Percentiles rank a stretch among this genome's conserved stretches.
Conservation (phyloP, 257 asterid genomes). For the Gardenia jasminoides region DNA sequence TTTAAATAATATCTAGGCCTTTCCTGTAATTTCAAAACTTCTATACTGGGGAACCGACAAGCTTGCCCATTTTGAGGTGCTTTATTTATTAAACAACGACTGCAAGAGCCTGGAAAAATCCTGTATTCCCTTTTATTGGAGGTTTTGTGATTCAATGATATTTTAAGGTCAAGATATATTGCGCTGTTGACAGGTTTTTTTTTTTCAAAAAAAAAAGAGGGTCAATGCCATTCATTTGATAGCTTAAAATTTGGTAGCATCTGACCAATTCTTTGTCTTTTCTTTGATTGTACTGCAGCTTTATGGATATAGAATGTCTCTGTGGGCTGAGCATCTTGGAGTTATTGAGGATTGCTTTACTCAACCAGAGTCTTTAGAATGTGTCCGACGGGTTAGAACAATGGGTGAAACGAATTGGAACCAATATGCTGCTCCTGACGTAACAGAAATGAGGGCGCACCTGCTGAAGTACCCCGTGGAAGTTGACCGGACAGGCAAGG, state of each 20-base stretch:
- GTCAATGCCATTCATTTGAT: neutral
- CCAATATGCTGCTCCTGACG: slow-evolving; percentile 59
- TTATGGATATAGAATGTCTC: slow-evolving; percentile 90
- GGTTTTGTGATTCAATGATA: neutral
- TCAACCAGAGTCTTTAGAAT: slow-evolving; percentile 78
- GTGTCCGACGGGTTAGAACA: slow-evolving; percentile 72
- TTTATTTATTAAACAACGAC: neutral
- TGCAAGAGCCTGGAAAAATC: neutral
- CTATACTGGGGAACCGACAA: neutral
- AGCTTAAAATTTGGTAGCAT: neutral
- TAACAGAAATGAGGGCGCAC: slow-evolving; percentile 88
- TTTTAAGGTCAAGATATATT: neutral
- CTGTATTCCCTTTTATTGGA: neutral
- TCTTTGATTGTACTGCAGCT: slow-evolving; percentile 45
- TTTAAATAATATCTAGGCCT: neutral
- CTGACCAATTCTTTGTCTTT: slow-evolving; percentile 6
- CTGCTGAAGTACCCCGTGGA: slow-evolving; percentile 89
- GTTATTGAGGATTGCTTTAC: slow-evolving; percentile 78
- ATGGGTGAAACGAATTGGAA: slow-evolving; percentile 88
- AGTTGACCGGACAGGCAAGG: slow-evolving; percentile 75
- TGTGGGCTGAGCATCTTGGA: slow-evolving; percentile 98
- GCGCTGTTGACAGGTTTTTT: too few species aligned
- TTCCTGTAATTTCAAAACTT: neutral
- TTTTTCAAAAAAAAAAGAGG: neutral
- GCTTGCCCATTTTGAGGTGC: neutral